Base-by-base conservation (phyloP, 108 stramenopile genomes). In the Seminavis robusta region DNA sequence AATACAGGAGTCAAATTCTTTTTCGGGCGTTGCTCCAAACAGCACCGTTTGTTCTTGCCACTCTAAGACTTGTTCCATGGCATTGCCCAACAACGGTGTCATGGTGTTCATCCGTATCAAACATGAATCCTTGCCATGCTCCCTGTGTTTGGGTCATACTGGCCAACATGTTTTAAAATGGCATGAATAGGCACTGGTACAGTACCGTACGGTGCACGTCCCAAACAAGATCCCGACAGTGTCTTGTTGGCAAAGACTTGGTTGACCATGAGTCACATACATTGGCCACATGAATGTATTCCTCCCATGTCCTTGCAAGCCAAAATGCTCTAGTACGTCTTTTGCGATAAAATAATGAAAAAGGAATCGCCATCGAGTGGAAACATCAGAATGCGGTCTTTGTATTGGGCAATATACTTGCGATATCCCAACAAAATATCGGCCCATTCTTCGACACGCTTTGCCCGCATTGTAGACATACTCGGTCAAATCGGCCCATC, bases 291-390 rank as follows among this genome's bases (percentile, higher is more conserved):
- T 52, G 40, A 32, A 41, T 63, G 48, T 74, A 74, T 34, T 74
- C 73, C 10, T 68, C 42, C 73, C 67, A 74, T 1, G 73, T 74
- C 25, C 73, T 38, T 16, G 73, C 23, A 74, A 31, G 3, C 52
- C 61, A 46, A 56, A 63, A 11, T 25, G 31, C 4, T 63, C 45
- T 24, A 74, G 28, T 16, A 74, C 33, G 37, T 74, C 73, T 30
- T 68, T n/a, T 63, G 31, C 66, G 50, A 53, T 74, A 68, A 33
- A 57, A 74, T n/a, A n/a, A n/a, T n/a, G n/a, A n/a, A n/a, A 19
- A 74, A 23, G 40, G 28, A 39, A 61, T 74, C 73, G 1, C 73
- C 73, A 37, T 74, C 73, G 30, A 74, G 24, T 1, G 59, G 73
- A 36, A 49, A 23, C 47, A 67, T 62, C 0, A 38, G 20, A 34